Conservation (phyloP, 805 yeast species). For the Metschnikowia rubicola region DNA sequence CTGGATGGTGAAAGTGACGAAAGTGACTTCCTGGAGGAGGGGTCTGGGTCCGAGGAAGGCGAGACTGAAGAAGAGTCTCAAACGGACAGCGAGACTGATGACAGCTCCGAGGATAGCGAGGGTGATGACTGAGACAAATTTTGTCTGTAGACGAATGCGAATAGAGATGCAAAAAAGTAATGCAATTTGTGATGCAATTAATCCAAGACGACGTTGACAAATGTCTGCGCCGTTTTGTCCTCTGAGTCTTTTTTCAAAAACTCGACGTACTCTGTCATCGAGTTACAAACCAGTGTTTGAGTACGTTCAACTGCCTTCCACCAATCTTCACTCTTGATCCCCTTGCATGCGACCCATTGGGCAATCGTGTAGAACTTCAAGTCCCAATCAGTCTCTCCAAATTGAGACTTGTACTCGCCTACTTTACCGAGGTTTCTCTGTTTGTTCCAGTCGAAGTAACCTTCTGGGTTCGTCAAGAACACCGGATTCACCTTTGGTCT, state of each 20-base stretch:
- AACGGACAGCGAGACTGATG: constrained; percentile 7
- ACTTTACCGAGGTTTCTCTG: constrained; percentile 21
- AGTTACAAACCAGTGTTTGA: constrained; percentile 20
- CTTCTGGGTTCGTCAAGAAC: constrained; percentile 3
- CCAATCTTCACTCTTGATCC: constrained; percentile 18
- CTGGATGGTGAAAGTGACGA: neutral
- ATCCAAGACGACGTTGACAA: constrained; percentile 4
- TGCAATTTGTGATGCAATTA: neutral
- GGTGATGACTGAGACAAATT: neutral
- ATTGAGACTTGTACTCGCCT: constrained; percentile 16
- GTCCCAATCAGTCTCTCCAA: constrained; percentile 25
- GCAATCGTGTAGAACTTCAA: constrained; percentile 22
- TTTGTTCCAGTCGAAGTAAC: constrained; percentile 13
- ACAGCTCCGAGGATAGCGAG: neutral
- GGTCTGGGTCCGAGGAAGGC: constrained; percentile 6
- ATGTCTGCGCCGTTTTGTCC: constrained; percentile 5
- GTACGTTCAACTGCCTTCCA: constrained; percentile 18
- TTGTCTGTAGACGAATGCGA: no score
- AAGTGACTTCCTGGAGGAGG: constrained; percentile 9
- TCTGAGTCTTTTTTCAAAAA: constrained; percentile 20
- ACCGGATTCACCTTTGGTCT: constrained; percentile 19
- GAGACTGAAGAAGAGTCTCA: constrained; percentile 7
- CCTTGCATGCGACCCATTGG: constrained; percentile 25
- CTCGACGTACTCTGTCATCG: constrained; percentile 22
- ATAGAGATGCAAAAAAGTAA: no score